A percentile compares a stretch with the other conserved stretches of the same genome.
These are phyloP conservation scores for Agroathelia rolfsii DNA, from an alignment of 1,284 basidiomycete species.

Conservation along the genomic window DNA sequence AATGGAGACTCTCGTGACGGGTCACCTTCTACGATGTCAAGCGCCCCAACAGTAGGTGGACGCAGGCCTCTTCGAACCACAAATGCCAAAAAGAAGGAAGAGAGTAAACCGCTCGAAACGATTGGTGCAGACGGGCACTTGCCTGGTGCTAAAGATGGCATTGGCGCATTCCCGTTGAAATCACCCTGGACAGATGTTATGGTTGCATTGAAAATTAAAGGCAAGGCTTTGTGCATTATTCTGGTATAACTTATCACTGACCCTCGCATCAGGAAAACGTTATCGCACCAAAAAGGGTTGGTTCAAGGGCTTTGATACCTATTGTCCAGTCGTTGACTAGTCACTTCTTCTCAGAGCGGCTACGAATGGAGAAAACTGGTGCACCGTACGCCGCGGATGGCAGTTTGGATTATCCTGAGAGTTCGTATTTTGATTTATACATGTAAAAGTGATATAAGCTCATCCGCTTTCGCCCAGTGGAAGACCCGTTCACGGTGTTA, in stretches of 20 bases:
- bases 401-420: slow-evolving; percentile 62
- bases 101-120: slow-evolving; percentile 32
- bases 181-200: slow-evolving; percentile 62
- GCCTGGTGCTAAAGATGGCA: slow-evolving; percentile 64
- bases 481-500: slow-evolving; percentile 64
- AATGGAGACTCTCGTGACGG: slow-evolving; percentile 21
- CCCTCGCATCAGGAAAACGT: slow-evolving; percentile 44
- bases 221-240: slow-evolving; percentile 21
- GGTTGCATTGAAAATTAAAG: slow-evolving; percentile 63
- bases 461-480: slow-evolving; percentile 37
- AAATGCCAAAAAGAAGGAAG: slow-evolving; percentile 38
- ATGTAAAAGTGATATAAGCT: slow-evolving; percentile 6
- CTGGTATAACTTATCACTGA: slow-evolving; percentile 1
- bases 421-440: slow-evolving; percentile 29
- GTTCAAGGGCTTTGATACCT: too few species aligned
- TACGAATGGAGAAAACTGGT: slow-evolving; percentile 63
- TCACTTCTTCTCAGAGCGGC: too few species aligned
- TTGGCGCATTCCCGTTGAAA: slow-evolving; percentile 57
- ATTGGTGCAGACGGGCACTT: slow-evolving; percentile 59
- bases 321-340: too few species aligned
- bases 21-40: slow-evolving; percentile 28
- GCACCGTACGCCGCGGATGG: slow-evolving; percentile 58
- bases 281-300: slow-evolving; percentile 73
- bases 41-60: too few species aligned
- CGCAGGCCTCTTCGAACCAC: too few species aligned